phyloP scores from a whole-genome alignment of 164 flowering plant species.

The Pachysandra terminalis region DNA sequence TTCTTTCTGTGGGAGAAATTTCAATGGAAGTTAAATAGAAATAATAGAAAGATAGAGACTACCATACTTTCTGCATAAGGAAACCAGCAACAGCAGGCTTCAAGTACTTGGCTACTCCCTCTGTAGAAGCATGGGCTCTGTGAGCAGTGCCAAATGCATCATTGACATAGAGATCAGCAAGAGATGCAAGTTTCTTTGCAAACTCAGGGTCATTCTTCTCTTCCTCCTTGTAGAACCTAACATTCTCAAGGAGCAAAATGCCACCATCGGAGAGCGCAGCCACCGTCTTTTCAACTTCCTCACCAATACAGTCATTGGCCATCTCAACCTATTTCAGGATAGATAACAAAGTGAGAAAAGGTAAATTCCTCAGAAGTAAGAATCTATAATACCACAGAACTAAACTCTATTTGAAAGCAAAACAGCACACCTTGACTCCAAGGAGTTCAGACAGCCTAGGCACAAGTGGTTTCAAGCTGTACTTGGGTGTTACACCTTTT shows the following conservation, averaged over 20 bases:
- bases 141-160: constrained; percentile 93
- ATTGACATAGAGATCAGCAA: constrained; percentile 80
- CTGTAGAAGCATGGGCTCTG: constrained; percentile 90
- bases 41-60: no score
- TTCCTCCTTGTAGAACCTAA: constrained; percentile 82
- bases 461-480: constrained; percentile 81
- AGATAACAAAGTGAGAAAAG: not conserved
- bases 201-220: constrained; percentile 93
- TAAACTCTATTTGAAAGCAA: not conserved
- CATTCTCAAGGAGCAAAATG: constrained; percentile 81
- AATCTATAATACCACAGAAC: not conserved
- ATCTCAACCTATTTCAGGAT: constrained; percentile 50
- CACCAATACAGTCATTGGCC: constrained; percentile 81
- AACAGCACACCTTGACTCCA: constrained; percentile 51
- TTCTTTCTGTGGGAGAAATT: not conserved
- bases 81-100: constrained; percentile 89
- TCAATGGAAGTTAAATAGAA: not conserved
- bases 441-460: constrained; percentile 82
- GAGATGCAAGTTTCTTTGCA: constrained; percentile 76
- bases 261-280: constrained; percentile 70
- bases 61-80: constrained; percentile 86
- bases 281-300: constrained; percentile 69
- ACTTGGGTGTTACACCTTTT: constrained; percentile 83
- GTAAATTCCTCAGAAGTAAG: not conserved
- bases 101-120: constrained; percentile 76